phyloP scores from a whole-genome alignment of 2,329 filamentous ascomycete genomes.

The Blastomyces emzantsi region DNA sequence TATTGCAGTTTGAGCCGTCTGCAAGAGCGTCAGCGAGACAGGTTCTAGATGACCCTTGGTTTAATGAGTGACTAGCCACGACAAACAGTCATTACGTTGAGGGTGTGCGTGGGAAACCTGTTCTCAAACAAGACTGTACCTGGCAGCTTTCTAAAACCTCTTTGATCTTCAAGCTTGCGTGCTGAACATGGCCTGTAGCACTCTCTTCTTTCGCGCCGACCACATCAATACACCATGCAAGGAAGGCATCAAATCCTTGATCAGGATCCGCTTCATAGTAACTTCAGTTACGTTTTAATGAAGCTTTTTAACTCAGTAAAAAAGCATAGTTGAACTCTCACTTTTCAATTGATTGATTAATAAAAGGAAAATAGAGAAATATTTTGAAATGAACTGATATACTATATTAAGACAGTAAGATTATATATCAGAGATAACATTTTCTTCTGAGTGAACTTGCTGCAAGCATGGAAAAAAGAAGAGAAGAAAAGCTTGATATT shows the following conservation, averaged over 20 bases:
- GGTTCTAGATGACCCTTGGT: conserved; percentile 23
- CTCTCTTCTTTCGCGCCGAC: conserved; percentile 18
- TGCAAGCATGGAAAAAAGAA: no score
- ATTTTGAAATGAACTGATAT: background rate
- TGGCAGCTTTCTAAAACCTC: background rate
- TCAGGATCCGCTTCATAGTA: conserved; percentile 16
- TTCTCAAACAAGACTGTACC: background rate
- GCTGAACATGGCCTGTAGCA: conserved; percentile 19
- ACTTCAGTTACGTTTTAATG: no score
- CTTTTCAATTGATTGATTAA: background rate
- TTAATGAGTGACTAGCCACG: conserved; percentile 11
- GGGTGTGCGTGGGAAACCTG: background rate
- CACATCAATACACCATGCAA: conserved; percentile 21
- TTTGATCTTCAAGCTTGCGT: conserved; percentile 16
- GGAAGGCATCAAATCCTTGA: conserved; percentile 18
- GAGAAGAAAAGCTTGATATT: no score
- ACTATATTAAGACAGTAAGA: background rate
- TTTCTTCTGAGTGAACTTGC: background rate
- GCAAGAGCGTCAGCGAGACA: conserved; percentile 22
- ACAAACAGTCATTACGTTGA: conserved; percentile 6
- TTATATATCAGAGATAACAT: background rate
- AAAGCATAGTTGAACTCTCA: background rate
- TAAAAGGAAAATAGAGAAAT: background rate
- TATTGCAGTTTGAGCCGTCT: conserved; percentile 15
- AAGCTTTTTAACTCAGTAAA: no score